A percentile compares a stretch with the other conserved stretches of the same genome.
Evolutionary conservation across 306 rosid species (phyloP).

Genomic region (Geum urbanum): DNA sequence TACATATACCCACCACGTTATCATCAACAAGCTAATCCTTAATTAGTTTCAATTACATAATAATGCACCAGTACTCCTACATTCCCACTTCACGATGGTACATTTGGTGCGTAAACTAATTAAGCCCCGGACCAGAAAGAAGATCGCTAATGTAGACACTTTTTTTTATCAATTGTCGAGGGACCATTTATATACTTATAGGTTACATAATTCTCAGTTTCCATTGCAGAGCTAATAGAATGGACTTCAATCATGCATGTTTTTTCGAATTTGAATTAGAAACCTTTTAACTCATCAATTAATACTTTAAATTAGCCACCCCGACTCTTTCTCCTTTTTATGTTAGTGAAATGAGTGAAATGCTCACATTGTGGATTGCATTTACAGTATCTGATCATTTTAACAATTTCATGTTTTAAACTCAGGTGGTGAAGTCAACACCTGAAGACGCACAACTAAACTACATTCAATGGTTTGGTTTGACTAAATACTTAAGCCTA

Average conservation of each 20-base stretch:
- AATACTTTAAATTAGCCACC: no score
- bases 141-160: background rate
- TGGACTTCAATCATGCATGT: background rate
- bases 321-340: no score
- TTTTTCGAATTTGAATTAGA: no score
- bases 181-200: background rate
- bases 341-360: no score
- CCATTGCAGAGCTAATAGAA: background rate
- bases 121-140: background rate
- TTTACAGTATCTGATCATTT: no score
- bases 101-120: background rate
- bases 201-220: slow-evolving; percentile 6
- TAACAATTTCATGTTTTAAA: no score
- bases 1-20: slow-evolving; percentile 21
- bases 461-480: no score
- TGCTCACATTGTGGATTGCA: no score
- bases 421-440: no score
- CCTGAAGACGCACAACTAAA: no score
- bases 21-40: slow-evolving; percentile 22
- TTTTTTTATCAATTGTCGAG: background rate
- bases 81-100: no score
- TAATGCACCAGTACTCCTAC: background rate
- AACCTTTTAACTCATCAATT: background rate
- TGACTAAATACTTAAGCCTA: no score
- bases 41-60: background rate